A percentile compares a stretch with the other conserved stretches of the same genome.
phyloP scores from a whole-genome alignment of 352 stramenopile species.

The Phytophthora lateralis region DNA sequence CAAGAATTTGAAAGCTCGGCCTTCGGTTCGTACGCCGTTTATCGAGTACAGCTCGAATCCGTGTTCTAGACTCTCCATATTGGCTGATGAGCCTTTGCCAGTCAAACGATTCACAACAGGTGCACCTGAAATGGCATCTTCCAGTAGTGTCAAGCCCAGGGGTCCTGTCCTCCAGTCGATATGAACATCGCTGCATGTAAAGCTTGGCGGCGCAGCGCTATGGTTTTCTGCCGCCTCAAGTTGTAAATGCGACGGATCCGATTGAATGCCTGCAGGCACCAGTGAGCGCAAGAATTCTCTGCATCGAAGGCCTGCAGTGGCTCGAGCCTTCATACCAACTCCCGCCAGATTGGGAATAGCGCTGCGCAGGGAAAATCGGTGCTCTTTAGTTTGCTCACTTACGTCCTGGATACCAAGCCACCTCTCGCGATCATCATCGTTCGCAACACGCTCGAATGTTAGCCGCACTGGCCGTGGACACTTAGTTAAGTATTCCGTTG shows the following conservation, averaged over 20 bases:
- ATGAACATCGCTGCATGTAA: conserved; percentile 28
- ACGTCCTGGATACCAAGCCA: conserved; percentile 21
- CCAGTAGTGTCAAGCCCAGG: conserved; percentile 56
- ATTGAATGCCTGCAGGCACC: conserved; percentile 9
- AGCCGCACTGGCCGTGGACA: conserved; percentile 47
- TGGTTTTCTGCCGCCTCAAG: neutral
- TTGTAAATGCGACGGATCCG: conserved; percentile 1
- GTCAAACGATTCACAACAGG: conserved; percentile 71
- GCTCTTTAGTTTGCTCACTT: conserved; percentile 26
- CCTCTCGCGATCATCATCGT: conserved; percentile 15
- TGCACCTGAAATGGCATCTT: conserved; percentile 54
- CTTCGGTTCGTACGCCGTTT: conserved; percentile 46
- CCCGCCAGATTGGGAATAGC: conserved; percentile 14
- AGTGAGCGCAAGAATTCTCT: conserved; percentile 21
- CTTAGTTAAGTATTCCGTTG: conserved; percentile 43
- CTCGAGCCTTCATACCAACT: conserved; percentile 10
- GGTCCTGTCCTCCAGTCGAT: conserved; percentile 58
- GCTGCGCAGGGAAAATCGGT: conserved; percentile 15
- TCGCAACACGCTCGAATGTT: conserved; percentile 56
- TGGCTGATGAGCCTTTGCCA: conserved; percentile 51
- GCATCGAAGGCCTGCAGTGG: conserved; percentile 22
- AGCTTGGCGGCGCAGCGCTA: neutral
- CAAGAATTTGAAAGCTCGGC: conserved; percentile 36
- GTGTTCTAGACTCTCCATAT: conserved; percentile 48
- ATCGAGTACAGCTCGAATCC: conserved; percentile 57